phyloP scores from a whole-genome alignment of 768 basidiomycete species.

The Psilocybe cubensis region DNA sequence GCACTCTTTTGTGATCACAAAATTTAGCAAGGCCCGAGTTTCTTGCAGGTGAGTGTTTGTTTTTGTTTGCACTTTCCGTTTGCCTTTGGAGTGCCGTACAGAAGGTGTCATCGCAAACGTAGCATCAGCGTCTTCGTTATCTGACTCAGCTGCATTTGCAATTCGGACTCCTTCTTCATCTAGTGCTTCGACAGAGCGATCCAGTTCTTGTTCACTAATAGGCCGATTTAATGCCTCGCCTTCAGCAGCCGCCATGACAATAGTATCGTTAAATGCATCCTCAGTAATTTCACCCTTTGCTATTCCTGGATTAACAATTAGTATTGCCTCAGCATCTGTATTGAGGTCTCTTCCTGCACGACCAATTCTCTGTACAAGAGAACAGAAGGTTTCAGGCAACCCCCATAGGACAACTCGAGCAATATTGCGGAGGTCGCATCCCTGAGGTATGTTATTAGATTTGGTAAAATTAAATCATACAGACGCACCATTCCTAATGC shows the following conservation, averaged over 20 bases:
- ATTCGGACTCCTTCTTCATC: not conserved
- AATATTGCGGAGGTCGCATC: constrained; percentile 21
- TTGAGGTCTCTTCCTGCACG: constrained; percentile 4
- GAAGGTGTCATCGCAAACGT: not conserved
- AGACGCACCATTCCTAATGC: no score
- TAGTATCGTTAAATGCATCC: not conserved
- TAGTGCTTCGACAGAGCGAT: no score
- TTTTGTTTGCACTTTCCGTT: no score
- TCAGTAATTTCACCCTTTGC: not conserved
- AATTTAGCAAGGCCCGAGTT: not conserved
- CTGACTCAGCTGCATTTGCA: not conserved
- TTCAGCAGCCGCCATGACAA: not conserved
- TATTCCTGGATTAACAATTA: constrained; percentile 1
- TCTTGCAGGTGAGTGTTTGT: constrained; percentile 2
- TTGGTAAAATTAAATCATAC: no score
- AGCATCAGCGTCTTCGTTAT: not conserved
- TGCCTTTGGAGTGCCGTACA: not conserved
- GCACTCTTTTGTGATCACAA: not conserved
- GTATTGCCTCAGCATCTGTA: constrained; percentile 3
- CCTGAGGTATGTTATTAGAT: not conserved
- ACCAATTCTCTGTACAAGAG: constrained; percentile 7
- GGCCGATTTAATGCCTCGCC: no score
- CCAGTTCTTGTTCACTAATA: no score
- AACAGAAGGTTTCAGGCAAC: constrained; percentile 12
- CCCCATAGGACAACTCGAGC: constrained; percentile 5